Percentiles rank a stretch among this genome's conserved stretches.
phyloP scores from a whole-genome alignment of 495 filamentous ascomycete species.

The Tuber aestivum region DNA sequence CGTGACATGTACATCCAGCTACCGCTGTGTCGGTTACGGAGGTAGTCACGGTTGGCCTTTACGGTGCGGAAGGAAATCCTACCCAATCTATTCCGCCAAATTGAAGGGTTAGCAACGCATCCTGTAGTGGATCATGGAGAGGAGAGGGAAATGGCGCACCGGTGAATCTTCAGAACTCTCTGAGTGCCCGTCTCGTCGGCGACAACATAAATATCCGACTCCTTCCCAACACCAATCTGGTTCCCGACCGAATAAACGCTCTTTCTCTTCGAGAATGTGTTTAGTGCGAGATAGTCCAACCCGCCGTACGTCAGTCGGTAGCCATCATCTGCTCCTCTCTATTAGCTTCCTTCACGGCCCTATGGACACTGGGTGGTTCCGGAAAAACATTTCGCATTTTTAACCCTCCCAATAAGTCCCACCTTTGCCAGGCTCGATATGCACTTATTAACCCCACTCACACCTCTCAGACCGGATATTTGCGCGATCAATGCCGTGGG shows the following conservation, averaged over 20 bases:
- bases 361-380: not conserved
- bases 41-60: conserved; percentile 92
- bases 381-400: conserved; percentile 76
- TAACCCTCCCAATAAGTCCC: conserved; percentile 84
- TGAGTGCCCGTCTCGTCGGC: conserved; percentile 56
- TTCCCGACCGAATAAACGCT: conserved; percentile 84
- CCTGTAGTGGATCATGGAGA: not conserved
- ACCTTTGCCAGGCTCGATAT: conserved; percentile 88
- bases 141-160: not conserved
- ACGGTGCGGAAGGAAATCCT: conserved; percentile 96
- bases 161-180: conserved; percentile 39
- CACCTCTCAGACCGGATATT: conserved; percentile 72
- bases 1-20: conserved; percentile 98
- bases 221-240: conserved; percentile 94
- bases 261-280: conserved; percentile 72
- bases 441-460: conserved; percentile 74
- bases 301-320: conserved; percentile 96
- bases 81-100: conserved; percentile 52
- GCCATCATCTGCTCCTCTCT: conserved; percentile 64
- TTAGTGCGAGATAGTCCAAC: conserved; percentile 89
- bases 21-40: conserved; percentile 66
- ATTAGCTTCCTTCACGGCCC: conserved; percentile 13
- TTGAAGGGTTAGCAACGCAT: not conserved
- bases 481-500: conserved; percentile 82
- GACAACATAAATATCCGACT: conserved; percentile 91